Base-by-base conservation (phyloP, 2,329 filamentous ascomycete genomes). In the Botryotinia globosa region DNA sequence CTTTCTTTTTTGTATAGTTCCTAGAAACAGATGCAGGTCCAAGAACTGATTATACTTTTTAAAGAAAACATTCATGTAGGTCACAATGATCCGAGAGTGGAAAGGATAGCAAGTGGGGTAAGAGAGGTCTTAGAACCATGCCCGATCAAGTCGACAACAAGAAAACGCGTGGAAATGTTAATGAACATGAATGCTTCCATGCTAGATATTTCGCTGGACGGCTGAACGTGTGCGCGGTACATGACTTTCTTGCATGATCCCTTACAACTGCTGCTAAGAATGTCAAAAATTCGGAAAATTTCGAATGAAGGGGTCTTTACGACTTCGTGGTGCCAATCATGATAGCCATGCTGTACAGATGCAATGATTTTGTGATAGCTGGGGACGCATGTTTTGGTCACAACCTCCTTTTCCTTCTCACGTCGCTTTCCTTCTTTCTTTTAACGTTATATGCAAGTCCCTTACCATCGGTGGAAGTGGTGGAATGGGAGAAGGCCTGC, bases 271-370 rank as follows among this genome's bases (percentile, higher is more conserved):
- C 20, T 65, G 63, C 39, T 20, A 25, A 42, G n/a, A 42, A 39
- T 37, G 58, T 39, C n/a, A 61, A 62, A 42, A 45, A 14, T 25
- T 39, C 63, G 45, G 64, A 29, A 39, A 54, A 20, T 54, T 39
- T 54, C 4, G 32, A 66, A 66, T 39, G 16, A 66, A 54, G 62
- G 64, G 48, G 16, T 67, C 48, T 56, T 29, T 29, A 25, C 25
- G 48, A 56, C 48, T 29, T 56, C 48, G 65, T 54, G 61, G 39
- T 63, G 45, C 45, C 64, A 67, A 67, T 56, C 48, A 67, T 42
- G 64, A 14, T 42, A 20, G 25, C 32, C 64, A 67, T n/a, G n/a
- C n/a, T n/a, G n/a, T 56, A 37, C 65, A 29, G 32, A 25, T 32
- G 25, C 29, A 32, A 25, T 42, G 64, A 29, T 67, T 54, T 67